Evolutionary conservation across 352 stramenopile species (phyloP).

Genomic region (Pelagophyceae sp.): DNA sequence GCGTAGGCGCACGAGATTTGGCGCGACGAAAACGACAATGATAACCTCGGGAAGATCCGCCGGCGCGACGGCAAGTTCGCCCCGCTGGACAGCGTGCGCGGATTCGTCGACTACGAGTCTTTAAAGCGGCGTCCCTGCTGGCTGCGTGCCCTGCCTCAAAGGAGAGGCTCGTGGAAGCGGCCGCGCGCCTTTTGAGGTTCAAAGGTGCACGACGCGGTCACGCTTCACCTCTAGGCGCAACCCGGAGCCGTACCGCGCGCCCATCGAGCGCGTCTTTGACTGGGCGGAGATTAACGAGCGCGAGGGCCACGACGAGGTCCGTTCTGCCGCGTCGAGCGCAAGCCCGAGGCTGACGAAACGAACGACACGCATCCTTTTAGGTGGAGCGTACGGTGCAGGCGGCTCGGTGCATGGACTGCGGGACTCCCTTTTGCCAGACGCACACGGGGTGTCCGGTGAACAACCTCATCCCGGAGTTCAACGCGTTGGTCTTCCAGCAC

Average conservation of each 20-base stretch:
- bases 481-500: slow-evolving; percentile 91
- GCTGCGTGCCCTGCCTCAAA: too few relatives aligned
- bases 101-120: slow-evolving; percentile 45
- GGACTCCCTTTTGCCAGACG: slow-evolving; percentile 94
- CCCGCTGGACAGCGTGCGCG: slow-evolving; percentile 61
- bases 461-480: slow-evolving; percentile 97
- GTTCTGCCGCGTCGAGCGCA: too few relatives aligned
- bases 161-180: background rate
- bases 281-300: slow-evolving; percentile 92
- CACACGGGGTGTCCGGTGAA: slow-evolving; percentile 93
- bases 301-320: slow-evolving; percentile 66
- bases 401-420: slow-evolving; percentile 96
- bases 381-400: slow-evolving; percentile 75
- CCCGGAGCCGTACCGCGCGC: slow-evolving; percentile 81
- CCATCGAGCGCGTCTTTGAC: slow-evolving; percentile 81
- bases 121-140: too few relatives aligned
- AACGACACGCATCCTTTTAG: too few relatives aligned
- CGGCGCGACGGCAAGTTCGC: slow-evolving; percentile 56
- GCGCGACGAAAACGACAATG: background rate
- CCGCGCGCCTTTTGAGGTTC: background rate
- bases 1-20: slow-evolving; percentile 11
- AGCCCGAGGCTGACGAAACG: too few relatives aligned
- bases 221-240: slow-evolving; percentile 45
- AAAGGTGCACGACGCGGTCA: background rate
- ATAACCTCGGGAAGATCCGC: slow-evolving; percentile 47